Base-by-base conservation (phyloP, 768 basidiomycete genomes). In the Suillus luteus region DNA sequence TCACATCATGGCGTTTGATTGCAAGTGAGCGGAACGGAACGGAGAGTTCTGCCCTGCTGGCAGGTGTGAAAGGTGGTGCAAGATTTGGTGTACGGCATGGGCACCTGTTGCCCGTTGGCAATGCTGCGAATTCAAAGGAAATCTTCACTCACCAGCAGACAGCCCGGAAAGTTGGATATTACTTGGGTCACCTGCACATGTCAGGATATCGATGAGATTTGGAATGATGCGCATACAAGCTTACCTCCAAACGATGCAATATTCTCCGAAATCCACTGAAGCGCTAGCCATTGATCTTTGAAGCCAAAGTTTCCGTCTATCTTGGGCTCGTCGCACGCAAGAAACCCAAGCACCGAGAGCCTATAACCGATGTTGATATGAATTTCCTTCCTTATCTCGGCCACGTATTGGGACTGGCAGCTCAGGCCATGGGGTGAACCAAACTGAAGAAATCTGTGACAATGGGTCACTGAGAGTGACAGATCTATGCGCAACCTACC, bases 301-400 rank as follows among this genome's bases (percentile, higher is more conserved):
- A 93, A 93, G 1, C 91, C 91, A 71, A 88, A 93, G 69, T 93
- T 93, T 3, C 92, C 91, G 17, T 79, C 78, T 54, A 93, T 71
- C 48, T 75, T 70, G 14, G 89, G 89, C 63, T 83, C 73, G 52
- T 89, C 86, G 66, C 82, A 82, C 0, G 89, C 90, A 24, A 93
- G 76, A 69, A 91, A 93, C 0, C 91, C 91, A 68, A 92, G 89
- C 1, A 83, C 90, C 0, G 89, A 90, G 15, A 93, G 77, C 24
- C 91, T 85, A 71, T 92, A 91, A 41, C 89, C 91, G 14, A 92
- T 83, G 68, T 92, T 90, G 9, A 93, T 86, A 82, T 87, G 88
- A 17, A 93, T 82, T 74, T 91, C 86, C 5, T 82, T 82, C 24
- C 86, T 80, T 65, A 85, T 85, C 17, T 85, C 82, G 14, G 88